A percentile compares a stretch with the other conserved stretches of the same genome.
phyloP scores from a whole-genome alignment of 805 yeast genomes.

The Pichia cabralensis region DNA sequence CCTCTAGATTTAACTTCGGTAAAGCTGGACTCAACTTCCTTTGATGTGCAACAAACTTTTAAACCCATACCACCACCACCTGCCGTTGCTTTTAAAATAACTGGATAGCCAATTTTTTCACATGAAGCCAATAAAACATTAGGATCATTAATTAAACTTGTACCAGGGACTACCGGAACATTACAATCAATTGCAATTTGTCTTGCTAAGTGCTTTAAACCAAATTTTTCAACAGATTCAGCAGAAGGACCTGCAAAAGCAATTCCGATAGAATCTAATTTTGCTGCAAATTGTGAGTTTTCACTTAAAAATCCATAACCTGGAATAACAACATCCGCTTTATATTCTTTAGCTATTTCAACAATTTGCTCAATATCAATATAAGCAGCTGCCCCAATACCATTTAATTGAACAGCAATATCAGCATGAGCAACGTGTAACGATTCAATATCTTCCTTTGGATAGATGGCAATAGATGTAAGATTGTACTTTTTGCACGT shows the following conservation, averaged over 20 bases:
- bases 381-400: slow-evolving; percentile 23
- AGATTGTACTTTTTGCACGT: slow-evolving; percentile 13
- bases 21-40: slow-evolving; percentile 12
- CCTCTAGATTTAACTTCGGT: slow-evolving; percentile 20
- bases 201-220: slow-evolving; percentile 22
- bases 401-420: slow-evolving; percentile 15
- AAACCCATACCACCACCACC: slow-evolving; percentile 27
- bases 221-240: slow-evolving; percentile 18
- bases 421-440: slow-evolving; percentile 22
- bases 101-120: slow-evolving; percentile 18
- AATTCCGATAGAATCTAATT: slow-evolving; percentile 11
- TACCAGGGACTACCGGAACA: slow-evolving; percentile 23
- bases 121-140: slow-evolving; percentile 12
- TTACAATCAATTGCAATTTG: slow-evolving; percentile 15
- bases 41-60: slow-evolving; percentile 13
- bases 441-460: slow-evolving; percentile 22
- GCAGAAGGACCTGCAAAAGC: slow-evolving; percentile 22
- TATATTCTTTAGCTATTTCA: slow-evolving; percentile 21
- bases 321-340: slow-evolving; percentile 30
- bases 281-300: slow-evolving; percentile 18
- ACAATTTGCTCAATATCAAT: slow-evolving; percentile 16
- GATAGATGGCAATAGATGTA: slow-evolving; percentile 17
- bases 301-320: slow-evolving; percentile 33
- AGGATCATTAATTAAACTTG: slow-evolving; percentile 11
- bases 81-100: slow-evolving; percentile 22